These are phyloP conservation scores for Crithidia expoeki DNA, from an alignment of 208 protist genomes.

Conservation along the genomic window DNA sequence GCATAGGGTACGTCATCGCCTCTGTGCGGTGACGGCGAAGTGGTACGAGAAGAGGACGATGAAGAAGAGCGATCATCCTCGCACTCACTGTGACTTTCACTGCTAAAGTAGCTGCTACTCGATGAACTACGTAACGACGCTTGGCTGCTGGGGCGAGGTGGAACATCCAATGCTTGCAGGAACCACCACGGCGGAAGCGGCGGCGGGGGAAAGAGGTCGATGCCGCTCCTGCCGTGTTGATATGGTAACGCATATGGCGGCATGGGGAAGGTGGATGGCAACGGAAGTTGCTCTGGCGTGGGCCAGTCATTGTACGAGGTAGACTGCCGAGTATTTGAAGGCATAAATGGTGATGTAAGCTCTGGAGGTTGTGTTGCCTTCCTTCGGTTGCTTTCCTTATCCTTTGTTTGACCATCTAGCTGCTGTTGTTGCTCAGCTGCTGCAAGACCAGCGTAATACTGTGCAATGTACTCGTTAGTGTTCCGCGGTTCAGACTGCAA, in stretches of 20 bases:
- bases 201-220: slow-evolving; percentile 17
- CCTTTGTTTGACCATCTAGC: neutral
- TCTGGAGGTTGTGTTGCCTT: no score
- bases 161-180: neutral
- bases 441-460: slow-evolving; percentile 22
- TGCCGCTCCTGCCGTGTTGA: neutral
- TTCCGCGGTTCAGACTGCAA: neutral
- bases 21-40: neutral
- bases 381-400: neutral
- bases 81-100: neutral
- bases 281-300: slow-evolving; percentile 55
- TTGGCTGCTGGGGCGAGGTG: neutral
- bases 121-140: neutral
- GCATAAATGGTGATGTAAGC: neutral
- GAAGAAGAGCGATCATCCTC: neutral
- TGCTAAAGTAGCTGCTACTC: slow-evolving; percentile 10
- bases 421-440: neutral
- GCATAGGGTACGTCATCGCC: neutral
- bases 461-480: slow-evolving; percentile 4
- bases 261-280: slow-evolving; percentile 69
- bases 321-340: neutral
- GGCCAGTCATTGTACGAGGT: slow-evolving; percentile 41
- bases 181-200: slow-evolving; percentile 35
- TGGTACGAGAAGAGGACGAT: neutral
- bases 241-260: slow-evolving; percentile 30